Evolutionary conservation across 1,284 basidiomycete species (phyloP), one percentile per base, ranked within the genome.

Genomic region (Tilletia caries): DNA sequence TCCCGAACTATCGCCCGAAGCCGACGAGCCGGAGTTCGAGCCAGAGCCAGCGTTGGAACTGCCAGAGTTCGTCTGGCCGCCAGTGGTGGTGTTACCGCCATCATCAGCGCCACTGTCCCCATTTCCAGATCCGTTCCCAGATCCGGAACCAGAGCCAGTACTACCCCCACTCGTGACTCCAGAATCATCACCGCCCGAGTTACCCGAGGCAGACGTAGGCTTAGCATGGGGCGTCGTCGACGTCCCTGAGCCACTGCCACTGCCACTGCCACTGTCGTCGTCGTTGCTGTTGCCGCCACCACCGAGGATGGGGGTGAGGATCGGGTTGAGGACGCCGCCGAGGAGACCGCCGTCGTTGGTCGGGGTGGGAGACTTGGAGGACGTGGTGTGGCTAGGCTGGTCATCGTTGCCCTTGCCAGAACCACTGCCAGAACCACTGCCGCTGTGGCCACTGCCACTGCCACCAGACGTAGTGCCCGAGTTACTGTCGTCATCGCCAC

Each of bases 231-330:
- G 18, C 27, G 4, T 62, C 27, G 58, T 62, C 27, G 32, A 10
- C 0, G 52, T 27, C 8, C 10, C 10, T 15, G 37, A 41, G 2
- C 37, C 15, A 41, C n/a, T n/a, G 46, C 46, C 20, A 20, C 43
- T 50, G 4, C 46, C 46, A 6, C 20, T n/a, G 4, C 46, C 46
- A 23, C 18, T 18, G 46, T 50, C 46, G 25, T 18, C 46, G 46
- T 23, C 46, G 18, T 23, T 50, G 5, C 18, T 18, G 23, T 29
- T 27, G 52, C 52, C 27, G 15, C 58, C 54, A 18, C 54, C 54
- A 27, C 54, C 58, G 29, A 62, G 13, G 58, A 62, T 62, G 58
- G 58, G 58, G 20, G 58, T 62, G 6, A 62, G 18, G 58, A 62
- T 62, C 29, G 58, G 58, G 15, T 18, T n/a, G 32, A 62, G 58